Base-by-base conservation (phyloP, 176 grass and related monocot genomes). In the Eremochloa ophiuroides region DNA sequence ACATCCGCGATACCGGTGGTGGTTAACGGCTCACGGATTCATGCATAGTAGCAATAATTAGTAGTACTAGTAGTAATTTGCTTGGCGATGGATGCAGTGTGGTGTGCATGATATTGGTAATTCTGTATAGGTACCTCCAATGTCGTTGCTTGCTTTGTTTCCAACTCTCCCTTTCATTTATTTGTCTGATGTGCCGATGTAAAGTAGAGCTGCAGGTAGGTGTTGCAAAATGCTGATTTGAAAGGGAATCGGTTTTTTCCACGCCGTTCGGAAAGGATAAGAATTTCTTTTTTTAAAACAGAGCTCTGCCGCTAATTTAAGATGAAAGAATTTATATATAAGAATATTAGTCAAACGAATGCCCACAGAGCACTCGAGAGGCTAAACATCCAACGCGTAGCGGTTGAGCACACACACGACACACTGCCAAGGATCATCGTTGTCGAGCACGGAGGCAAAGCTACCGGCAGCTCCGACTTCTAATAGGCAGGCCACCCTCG, bases 21-120 rank as follows among this genome's bases (percentile, higher is more conserved):
- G 17, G 84, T 65, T 85, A 80, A 73, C 55, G 55, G 1, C 20
- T 69, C 58, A 53, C 77, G 67, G 75, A 64, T 28, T 51, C 83
- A 11, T 1, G 66, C 39, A 17, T 16, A 27, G 22, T 7, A 15
- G 67, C 67, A 70, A 27, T 70, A 70, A 70, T 70, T n/a, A 18
- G 7, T 20, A 0, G 18, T 0, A 10, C 18, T 5, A 39, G 15
- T 30, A n/a, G 13, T 28, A 7, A 14, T 5, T 29, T 62, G 48
- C 18, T 8, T 50, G 47, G n/a, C n/a, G 47, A 50, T 50, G 47
- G 6, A 50, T 50, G 59, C 55, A 11, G 26, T 29, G 25, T 29
- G 59, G 58, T 62, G 12, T 62, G 27, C 26, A 30, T 14, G 60
- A 2, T 62, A 62, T 60, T 11, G 22, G 11, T 28, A 48, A 47